Conservation (phyloP, 176 grass and related monocot genomes). For the Zoysia japonica region DNA sequence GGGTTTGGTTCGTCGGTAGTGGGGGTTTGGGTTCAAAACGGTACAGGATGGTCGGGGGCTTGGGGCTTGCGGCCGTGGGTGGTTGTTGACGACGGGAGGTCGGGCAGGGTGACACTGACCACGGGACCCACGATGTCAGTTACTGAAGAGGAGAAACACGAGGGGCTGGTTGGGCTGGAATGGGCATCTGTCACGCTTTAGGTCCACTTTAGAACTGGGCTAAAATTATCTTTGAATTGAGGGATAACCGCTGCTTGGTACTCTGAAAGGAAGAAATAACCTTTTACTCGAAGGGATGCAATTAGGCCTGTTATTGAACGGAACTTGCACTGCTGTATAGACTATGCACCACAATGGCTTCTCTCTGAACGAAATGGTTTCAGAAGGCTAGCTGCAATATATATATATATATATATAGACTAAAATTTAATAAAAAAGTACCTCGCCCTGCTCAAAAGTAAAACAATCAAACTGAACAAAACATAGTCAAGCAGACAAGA, state of each 20-base stretch:
- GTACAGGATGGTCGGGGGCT: constrained; percentile 19
- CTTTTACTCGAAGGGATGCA: no score
- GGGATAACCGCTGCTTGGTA: background rate
- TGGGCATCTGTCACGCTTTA: no score
- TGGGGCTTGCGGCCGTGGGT: constrained; percentile 23
- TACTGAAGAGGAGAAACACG: no score
- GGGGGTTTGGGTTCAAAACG: constrained; percentile 47
- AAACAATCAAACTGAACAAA: background rate
- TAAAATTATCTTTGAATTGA: background rate
- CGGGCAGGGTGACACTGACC: no score
- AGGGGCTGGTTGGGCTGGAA: no score
- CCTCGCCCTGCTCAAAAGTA: no score
- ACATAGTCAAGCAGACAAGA: background rate
- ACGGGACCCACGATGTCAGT: no score
- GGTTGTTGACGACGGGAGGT: constrained; percentile 30
- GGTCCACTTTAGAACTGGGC: background rate
- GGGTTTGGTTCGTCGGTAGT: constrained; percentile 19
- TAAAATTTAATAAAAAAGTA: no score
- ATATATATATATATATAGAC: no score
- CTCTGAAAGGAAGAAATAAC: background rate
- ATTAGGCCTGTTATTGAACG: no score
- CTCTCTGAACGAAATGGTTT: background rate
- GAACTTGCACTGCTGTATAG: no score
- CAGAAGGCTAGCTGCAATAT: background rate
- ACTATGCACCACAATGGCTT: background rate